Base-by-base conservation (phyloP, 306 rosid species). In the Corylus americana region DNA sequence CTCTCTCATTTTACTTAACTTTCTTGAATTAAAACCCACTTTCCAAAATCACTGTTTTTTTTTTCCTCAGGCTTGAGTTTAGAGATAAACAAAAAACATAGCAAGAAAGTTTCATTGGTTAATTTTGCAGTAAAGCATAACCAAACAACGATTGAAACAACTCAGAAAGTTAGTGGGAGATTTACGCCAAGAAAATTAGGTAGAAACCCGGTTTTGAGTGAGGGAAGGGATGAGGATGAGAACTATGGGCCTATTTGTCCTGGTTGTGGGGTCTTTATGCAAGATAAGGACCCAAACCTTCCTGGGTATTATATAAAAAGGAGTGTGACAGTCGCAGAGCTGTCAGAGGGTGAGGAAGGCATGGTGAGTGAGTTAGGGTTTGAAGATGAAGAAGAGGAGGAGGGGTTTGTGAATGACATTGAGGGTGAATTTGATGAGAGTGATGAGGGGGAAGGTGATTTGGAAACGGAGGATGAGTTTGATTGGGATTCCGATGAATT, bases 261-360 rank as follows among this genome's bases (percentile, higher is more conserved):
- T 59, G 98, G 98, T n/a, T 94, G 98, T 88, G 98, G 98, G 61
- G 90, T 94, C 58, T 94, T 88, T 70, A 87, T 94, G 97, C 98
- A 92, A 87, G 93, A 92, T 83, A 74, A 83, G 53, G 90, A 91
- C 76, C 87, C 88, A 53, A 79, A 92, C 70, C 83, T 94, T 87
- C 93, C 92, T 73, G 97, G 97, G 74, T 92, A 55, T 81, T 92
- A 81, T 79, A 86, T 82, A 76, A 83, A 84, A 86, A 89, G 80
- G 82, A 86, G 82, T 76, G 75, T 83, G 8, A 45, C 81, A 68
- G 57, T 76, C 12, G 61, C 84, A 73, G 87, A 79, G 25, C 48
- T 78, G 59, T 59, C 78, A 13, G 83, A 85, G 5, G 86, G 27
- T 68, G 83, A 75, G 71, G 92, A 77, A 55, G 87, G 70, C 64